These are phyloP conservation scores for Backusella liffmaniae DNA, from an alignment of 192 early-diverging fungal species.

Conservation along the genomic window DNA sequence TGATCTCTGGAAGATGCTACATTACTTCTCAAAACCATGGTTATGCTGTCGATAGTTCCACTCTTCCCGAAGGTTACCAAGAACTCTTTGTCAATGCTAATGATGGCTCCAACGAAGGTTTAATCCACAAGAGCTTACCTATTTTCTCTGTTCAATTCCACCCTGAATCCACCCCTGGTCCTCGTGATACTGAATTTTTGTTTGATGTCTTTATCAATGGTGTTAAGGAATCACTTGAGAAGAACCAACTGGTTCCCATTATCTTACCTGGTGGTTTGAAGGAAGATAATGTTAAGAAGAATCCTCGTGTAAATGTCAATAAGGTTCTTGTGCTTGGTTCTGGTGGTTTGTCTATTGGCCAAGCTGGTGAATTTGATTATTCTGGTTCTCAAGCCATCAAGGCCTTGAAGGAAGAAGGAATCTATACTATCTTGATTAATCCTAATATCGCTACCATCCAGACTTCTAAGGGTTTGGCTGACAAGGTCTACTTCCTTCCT, in stretches of 20 bases:
- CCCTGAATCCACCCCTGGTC: slow-evolving; percentile 95
- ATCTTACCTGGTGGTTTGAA: slow-evolving; percentile 61
- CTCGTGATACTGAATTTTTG: slow-evolving; percentile 95
- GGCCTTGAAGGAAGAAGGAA: slow-evolving; percentile 96
- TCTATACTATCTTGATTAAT: slow-evolving; percentile 97
- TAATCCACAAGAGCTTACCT: slow-evolving; percentile 87
- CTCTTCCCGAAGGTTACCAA: slow-evolving; percentile 71
- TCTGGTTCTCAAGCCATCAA: slow-evolving; percentile 98
- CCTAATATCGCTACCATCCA: slow-evolving; percentile 99
- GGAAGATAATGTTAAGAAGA: slow-evolving; percentile 42
- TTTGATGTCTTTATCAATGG: slow-evolving; percentile 94
- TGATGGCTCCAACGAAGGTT: slow-evolving; percentile 98
- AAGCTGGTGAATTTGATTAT: slow-evolving; percentile 99
- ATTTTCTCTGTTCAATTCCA: slow-evolving; percentile 99
- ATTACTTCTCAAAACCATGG: slow-evolving; percentile 99
- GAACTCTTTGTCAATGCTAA: slow-evolving; percentile 99
- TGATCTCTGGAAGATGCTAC: slow-evolving; percentile 95
- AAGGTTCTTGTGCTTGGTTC: slow-evolving; percentile 97
- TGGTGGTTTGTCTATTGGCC: slow-evolving; percentile 96
- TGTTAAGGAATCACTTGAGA: slow-evolving; percentile 64
- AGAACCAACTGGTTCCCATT: slow-evolving; percentile 78
- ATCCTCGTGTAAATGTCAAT: slow-evolving; percentile 66
- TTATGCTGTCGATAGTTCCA: slow-evolving; percentile 86
- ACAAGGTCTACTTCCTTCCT: slow-evolving; percentile 97
- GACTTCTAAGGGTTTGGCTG: slow-evolving; percentile 94